These are phyloP conservation scores for Setaria italica DNA, from an alignment of 202 grass and related monocot genomes.

Conservation along the genomic window DNA sequence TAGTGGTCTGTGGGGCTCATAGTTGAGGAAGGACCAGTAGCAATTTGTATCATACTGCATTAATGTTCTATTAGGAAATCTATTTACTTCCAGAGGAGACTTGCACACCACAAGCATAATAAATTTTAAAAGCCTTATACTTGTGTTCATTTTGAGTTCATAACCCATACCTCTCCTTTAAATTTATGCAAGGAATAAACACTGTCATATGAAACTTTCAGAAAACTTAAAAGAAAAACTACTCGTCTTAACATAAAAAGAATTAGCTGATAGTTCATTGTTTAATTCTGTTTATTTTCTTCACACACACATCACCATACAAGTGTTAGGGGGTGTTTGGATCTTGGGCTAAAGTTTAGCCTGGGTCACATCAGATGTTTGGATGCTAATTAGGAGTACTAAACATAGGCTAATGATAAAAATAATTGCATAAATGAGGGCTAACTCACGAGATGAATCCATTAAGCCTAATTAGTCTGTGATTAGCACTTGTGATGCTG, in stretches of 20 bases:
- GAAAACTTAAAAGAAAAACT: not conserved
- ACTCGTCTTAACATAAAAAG: not conserved
- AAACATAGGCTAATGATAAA: no score
- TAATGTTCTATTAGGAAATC: not conserved
- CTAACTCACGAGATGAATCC: no score
- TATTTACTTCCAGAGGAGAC: not conserved
- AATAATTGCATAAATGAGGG: no score
- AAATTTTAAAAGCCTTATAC: not conserved
- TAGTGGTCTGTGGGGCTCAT: not conserved
- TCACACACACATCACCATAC: not conserved
- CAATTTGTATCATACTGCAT: not conserved
- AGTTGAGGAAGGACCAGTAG: not conserved
- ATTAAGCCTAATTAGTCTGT: no score
- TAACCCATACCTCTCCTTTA: not conserved
- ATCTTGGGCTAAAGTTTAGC: no score
- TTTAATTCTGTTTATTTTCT: conserved; percentile 2
- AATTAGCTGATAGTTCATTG: not conserved
- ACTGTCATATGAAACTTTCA: not conserved
- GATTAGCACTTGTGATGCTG: no score
- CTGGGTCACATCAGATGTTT: no score
- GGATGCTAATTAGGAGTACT: no score
- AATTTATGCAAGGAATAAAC: not conserved
- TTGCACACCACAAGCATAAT: not conserved
- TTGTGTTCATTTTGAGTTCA: not conserved
- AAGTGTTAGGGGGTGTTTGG: not conserved